These are phyloP conservation scores for Isatis lusitanica DNA, from an alignment of 441 rosid species.

Conservation along the genomic window DNA sequence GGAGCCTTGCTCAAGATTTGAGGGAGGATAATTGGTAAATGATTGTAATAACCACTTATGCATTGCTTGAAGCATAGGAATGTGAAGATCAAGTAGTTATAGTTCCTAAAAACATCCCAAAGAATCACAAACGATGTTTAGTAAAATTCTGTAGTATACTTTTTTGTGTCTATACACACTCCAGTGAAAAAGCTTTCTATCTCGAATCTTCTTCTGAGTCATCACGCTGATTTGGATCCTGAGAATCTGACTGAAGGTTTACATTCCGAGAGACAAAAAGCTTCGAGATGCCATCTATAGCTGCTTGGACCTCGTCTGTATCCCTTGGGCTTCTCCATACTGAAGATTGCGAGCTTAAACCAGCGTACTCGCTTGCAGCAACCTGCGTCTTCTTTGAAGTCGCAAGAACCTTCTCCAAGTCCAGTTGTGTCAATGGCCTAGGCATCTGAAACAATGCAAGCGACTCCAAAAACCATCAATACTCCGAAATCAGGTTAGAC, in stretches of 20 bases:
- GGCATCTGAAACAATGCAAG: slow-evolving; percentile 42
- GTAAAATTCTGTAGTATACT: neutral
- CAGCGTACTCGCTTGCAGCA: slow-evolving; percentile 64
- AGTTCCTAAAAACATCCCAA: neutral
- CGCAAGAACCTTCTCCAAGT: slow-evolving; percentile 59
- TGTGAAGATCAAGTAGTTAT: neutral
- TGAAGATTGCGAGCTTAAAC: slow-evolving; percentile 48
- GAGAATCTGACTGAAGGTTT: slow-evolving; percentile 57
- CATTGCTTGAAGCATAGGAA: neutral
- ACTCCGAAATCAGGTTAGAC: neutral
- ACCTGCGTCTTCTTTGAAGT: slow-evolving; percentile 61
- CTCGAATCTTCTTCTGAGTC: slow-evolving; percentile 2
- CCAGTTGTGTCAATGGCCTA: slow-evolving; percentile 61
- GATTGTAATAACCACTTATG: too few relatives aligned
- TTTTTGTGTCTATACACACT: slow-evolving; percentile 10
- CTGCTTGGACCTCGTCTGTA: slow-evolving; percentile 66
- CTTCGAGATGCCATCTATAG: slow-evolving; percentile 71
- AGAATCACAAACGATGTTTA: neutral
- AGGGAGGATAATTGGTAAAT: too few relatives aligned
- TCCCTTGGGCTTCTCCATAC: slow-evolving; percentile 55
- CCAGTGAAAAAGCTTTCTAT: neutral
- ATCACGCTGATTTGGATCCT: slow-evolving; percentile 31
- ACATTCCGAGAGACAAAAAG: slow-evolving; percentile 61
- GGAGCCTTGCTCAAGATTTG: too few relatives aligned
- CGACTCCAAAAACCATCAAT: neutral